These are phyloP conservation scores for Shiraia sp. DNA, from an alignment of 2,329 filamentous ascomycete genomes.

Conservation along the genomic window DNA sequence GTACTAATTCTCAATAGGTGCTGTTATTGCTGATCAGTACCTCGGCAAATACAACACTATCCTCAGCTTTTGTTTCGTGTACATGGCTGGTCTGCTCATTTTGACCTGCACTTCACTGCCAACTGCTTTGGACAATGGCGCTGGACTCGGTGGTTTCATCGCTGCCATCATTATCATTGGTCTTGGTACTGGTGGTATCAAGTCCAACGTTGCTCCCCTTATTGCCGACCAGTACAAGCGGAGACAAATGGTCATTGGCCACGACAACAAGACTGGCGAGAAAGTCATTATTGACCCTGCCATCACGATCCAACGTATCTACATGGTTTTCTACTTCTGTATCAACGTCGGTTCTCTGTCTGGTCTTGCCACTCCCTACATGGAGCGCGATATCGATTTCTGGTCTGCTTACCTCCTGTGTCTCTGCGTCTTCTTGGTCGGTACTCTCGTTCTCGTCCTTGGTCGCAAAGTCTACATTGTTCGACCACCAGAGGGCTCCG, in stretches of 20 bases:
- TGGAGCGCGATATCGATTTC: conserved; percentile 72
- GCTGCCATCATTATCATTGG: conserved; percentile 67
- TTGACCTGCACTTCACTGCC: conserved; percentile 69
- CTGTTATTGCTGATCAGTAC: conserved; percentile 67
- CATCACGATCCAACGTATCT: conserved; percentile 54
- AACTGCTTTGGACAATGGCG: conserved; percentile 62
- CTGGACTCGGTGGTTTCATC: conserved; percentile 67
- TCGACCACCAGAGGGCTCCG: conserved; percentile 43
- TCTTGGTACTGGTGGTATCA: conserved; percentile 78
- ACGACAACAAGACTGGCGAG: conserved; percentile 49
- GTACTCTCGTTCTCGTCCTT: conserved; percentile 57
- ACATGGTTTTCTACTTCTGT: conserved; percentile 70
- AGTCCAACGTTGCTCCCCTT: conserved; percentile 69
- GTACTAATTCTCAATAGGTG: conserved; percentile 44
- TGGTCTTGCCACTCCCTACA: conserved; percentile 68
- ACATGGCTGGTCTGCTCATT: conserved; percentile 68
- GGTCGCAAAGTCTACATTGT: conserved; percentile 45
- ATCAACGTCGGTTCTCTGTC: conserved; percentile 75
- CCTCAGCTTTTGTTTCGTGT: conserved; percentile 65
- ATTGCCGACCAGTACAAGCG: conserved; percentile 55
- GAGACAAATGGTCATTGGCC: conserved; percentile 47
- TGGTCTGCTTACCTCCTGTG: conserved; percentile 69
- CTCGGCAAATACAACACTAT: conserved; percentile 74
- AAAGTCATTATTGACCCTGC: conserved; percentile 52
- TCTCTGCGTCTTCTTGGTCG: conserved; percentile 68